A percentile compares a stretch with the other conserved stretches of the same genome.
Conservation (phyloP, 2,329 filamentous ascomycete genomes). For the Phialemoniopsis sp. region DNA sequence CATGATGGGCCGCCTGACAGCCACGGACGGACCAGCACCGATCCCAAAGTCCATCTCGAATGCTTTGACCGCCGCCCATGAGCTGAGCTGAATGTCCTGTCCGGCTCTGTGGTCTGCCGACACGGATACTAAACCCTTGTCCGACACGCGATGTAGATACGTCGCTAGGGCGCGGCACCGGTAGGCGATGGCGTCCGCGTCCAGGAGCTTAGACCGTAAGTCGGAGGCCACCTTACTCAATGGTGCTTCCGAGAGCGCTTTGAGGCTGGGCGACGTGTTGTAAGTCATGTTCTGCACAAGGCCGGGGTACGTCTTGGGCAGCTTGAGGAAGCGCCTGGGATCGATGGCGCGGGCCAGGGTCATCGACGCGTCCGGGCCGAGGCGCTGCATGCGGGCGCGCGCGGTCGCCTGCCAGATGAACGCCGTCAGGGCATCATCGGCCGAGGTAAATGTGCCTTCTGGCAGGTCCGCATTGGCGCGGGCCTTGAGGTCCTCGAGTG, state of each 20-base stretch:
- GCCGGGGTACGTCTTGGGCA: slow-evolving; percentile 41
- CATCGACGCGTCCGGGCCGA: slow-evolving; percentile 16
- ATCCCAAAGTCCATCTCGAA: slow-evolving; percentile 43
- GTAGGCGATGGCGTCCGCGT: slow-evolving; percentile 23
- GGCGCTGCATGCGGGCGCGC: slow-evolving; percentile 31
- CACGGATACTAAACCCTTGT: slow-evolving; percentile 28
- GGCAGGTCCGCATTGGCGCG: slow-evolving; percentile 19
- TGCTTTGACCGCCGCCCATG: slow-evolving; percentile 42
- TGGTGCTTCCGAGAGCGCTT: slow-evolving; percentile 8
- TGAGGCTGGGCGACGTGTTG: slow-evolving; percentile 18
- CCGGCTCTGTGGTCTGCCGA: slow-evolving; percentile 27
- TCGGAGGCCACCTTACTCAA: slow-evolving; percentile 22
- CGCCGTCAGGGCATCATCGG: slow-evolving; percentile 47
- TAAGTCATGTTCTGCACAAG: slow-evolving; percentile 42
- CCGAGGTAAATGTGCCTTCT: slow-evolving; percentile 35
- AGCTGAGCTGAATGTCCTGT: slow-evolving; percentile 46
- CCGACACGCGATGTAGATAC: slow-evolving; percentile 21
- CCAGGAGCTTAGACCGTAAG: slow-evolving; percentile 33
- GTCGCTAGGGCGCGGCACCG: slow-evolving; percentile 34
- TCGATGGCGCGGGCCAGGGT: slow-evolving; percentile 45
- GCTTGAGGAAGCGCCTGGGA: slow-evolving; percentile 32
- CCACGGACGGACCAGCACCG: slow-evolving; percentile 38
- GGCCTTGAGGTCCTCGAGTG: slow-evolving; percentile 34
- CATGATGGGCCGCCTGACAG: slow-evolving; percentile 43
- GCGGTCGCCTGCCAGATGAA: slow-evolving; percentile 44